Percentiles rank a stretch among this genome's conserved stretches.
phyloP scores from a whole-genome alignment of 495 filamentous ascomycete species.

The Lepraria neglecta region DNA sequence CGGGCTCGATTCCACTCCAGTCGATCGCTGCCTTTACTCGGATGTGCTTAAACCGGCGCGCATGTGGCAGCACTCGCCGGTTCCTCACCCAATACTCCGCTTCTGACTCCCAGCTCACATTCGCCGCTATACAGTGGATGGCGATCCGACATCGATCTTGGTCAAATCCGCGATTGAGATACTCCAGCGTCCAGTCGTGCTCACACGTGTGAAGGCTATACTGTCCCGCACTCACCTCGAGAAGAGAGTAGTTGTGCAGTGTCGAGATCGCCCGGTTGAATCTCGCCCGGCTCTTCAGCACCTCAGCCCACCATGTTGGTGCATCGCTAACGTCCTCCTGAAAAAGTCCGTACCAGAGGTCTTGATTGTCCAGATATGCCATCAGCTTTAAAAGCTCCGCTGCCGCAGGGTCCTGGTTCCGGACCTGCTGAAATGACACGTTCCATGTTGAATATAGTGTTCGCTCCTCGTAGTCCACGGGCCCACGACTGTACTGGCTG shows the following conservation, averaged over 20 bases:
- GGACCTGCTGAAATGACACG: conserved; percentile 39
- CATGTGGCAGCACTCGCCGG: conserved; percentile 15
- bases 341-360: conserved; percentile 45
- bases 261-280: conserved; percentile 16
- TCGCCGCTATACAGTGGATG: conserved; percentile 15
- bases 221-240: conserved; percentile 11
- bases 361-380: conserved; percentile 46
- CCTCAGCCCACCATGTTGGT: conserved; percentile 13
- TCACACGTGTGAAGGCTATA: conserved; percentile 39
- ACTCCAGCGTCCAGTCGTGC: conserved; percentile 37
- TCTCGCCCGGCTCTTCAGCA: conserved; percentile 10
- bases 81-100: conserved; percentile 15
- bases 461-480: conserved; percentile 17
- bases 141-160: conserved; percentile 14
- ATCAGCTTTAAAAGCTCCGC: conserved; percentile 42
- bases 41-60: conserved; percentile 6
- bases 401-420: conserved; percentile 33
- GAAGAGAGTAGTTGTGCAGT: conserved; percentile 16
- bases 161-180: conserved; percentile 29
- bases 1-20: conserved; percentile 4
- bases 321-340: conserved; percentile 1
- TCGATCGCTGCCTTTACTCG: conserved; percentile 13
- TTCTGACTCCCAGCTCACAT: conserved; percentile 2
- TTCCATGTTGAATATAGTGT: conserved; percentile 42
- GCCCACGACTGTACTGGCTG: conserved; percentile 11